Base-by-base conservation (phyloP, 495 filamentous ascomycete genomes). In the Elaphomyces granulatus region DNA sequence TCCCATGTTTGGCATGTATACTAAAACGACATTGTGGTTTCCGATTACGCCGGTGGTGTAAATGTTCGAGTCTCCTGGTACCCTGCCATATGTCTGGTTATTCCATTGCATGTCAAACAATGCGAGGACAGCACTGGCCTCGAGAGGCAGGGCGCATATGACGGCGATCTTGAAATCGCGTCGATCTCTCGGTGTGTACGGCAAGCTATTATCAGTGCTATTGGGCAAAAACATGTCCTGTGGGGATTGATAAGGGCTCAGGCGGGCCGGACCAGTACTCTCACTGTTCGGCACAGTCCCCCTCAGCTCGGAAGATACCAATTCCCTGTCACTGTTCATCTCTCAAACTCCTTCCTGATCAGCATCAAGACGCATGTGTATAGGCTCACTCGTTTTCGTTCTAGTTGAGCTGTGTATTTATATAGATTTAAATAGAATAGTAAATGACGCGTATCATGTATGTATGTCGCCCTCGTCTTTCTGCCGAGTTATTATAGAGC, bases 1-100 rank as follows among this genome's bases (percentile, higher is more conserved):
- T 14, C 58, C 60, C 53, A 60, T 60, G 17, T 41, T 34, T 3
- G 54, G 42, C 37, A 63, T 49, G n/a, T 46, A 38, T 4, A 44
- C 47, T 14, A 63, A 42, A 15, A 64, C 60, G 10, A 66, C 52
- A 43, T 67, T 47, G 37, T 61, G 45, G 4, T 43, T 41, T 1
- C 48, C 50, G 3, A 67, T 59, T 0, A 43, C 43, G 0, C 64
- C 62, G 3, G 45, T 49, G 2, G 43, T 53, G 36, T 68, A 68
- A 2, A 36, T 32, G 45, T 67, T 60, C 7, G 4, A 18, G 44
- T 62, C 53, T 6, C 44, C 47, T 8, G 8, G 2, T 2, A 41
- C 40, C 20, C 45, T 42, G 6, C 47, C 51, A 21, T 52, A 57
- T 17, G 1, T 50, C 44, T 8, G 37, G 28, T 38, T 19, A 23